A percentile compares a stretch with the other conserved stretches of the same genome.
These are phyloP conservation scores for Hypoxylon fuscum DNA, from an alignment of 495 filamentous ascomycete genomes.

Conservation along the genomic window DNA sequence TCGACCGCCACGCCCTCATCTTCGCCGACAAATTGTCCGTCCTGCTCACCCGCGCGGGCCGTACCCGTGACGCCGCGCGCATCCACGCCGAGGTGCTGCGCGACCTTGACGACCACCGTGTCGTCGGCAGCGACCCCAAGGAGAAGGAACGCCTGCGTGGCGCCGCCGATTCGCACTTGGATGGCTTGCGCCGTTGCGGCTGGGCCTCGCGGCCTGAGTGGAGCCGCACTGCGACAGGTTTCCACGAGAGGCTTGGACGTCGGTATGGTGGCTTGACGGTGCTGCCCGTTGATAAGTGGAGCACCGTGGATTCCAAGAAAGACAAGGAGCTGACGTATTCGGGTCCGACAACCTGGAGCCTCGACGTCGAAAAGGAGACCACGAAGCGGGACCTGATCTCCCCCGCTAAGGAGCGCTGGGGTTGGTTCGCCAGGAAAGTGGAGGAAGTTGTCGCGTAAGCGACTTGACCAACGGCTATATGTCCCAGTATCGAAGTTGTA, in stretches of 20 bases:
- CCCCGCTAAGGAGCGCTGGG: constrained; percentile 33
- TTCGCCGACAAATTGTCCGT: constrained; percentile 65
- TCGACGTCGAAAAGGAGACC: constrained; percentile 24
- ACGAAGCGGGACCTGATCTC: constrained; percentile 18
- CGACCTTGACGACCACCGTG: constrained; percentile 40
- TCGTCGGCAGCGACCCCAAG: not conserved
- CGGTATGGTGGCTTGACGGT: constrained; percentile 20
- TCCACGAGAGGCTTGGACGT: constrained; percentile 2
- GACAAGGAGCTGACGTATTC: constrained; percentile 29
- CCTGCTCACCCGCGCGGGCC: constrained; percentile 60
- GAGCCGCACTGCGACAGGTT: not conserved
- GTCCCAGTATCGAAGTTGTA: not conserved
- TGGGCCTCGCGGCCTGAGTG: constrained; percentile 15
- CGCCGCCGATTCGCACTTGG: constrained; percentile 21
- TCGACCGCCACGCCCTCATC: constrained; percentile 62
- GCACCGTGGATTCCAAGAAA: constrained; percentile 16
- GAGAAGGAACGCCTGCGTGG: constrained; percentile 21
- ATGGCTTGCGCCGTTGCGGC: constrained; percentile 25
- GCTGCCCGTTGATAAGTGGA: constrained; percentile 19
- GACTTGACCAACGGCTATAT: not conserved
- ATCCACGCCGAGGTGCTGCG: constrained; percentile 66
- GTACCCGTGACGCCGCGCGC: constrained; percentile 60
- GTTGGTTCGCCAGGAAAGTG: constrained; percentile 2
- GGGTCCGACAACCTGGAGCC: constrained; percentile 25
- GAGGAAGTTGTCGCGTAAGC: constrained; percentile 41